Conservation (phyloP, 2,329 filamentous ascomycete species). For the Alternaria panax region DNA sequence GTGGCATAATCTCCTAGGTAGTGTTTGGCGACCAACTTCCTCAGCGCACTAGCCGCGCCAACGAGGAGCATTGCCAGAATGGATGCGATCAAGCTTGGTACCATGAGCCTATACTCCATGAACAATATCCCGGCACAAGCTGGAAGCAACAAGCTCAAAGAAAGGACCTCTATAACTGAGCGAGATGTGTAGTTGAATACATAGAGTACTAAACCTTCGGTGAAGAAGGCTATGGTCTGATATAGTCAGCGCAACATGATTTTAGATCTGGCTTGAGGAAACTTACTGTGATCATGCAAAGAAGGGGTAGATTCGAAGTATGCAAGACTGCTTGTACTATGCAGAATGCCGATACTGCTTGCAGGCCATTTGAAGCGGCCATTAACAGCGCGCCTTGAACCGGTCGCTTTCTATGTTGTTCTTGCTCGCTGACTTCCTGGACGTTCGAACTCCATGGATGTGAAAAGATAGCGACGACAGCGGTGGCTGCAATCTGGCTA, state of each 20-base stretch:
- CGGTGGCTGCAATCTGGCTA: constrained; percentile 21
- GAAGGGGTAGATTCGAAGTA: constrained; percentile 38
- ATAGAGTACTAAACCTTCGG: constrained; percentile 22
- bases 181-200: constrained; percentile 10
- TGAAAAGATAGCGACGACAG: constrained; percentile 4
- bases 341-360: constrained; percentile 33
- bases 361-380: constrained; percentile 14
- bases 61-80: constrained; percentile 33
- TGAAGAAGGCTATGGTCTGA: constrained; percentile 28
- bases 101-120: constrained; percentile 39
- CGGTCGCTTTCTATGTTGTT: background rate
- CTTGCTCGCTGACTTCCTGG: constrained; percentile 1
- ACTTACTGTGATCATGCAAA: constrained; percentile 42
- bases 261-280: background rate
- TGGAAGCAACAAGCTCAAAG: constrained; percentile 19
- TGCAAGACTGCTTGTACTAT: constrained; percentile 42
- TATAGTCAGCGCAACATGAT: constrained; percentile 5
- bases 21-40: constrained; percentile 13
- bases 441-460: constrained; percentile 1
- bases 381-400: constrained; percentile 9
- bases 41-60: constrained; percentile 26
- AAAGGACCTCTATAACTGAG: constrained; percentile 21
- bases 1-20: constrained; percentile 9
- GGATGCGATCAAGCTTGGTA: constrained; percentile 28
- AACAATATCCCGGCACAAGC: constrained; percentile 28